Evolutionary conservation across 2,329 filamentous ascomycete genomes (phyloP).

Genomic region (Seiridium unicorne): DNA sequence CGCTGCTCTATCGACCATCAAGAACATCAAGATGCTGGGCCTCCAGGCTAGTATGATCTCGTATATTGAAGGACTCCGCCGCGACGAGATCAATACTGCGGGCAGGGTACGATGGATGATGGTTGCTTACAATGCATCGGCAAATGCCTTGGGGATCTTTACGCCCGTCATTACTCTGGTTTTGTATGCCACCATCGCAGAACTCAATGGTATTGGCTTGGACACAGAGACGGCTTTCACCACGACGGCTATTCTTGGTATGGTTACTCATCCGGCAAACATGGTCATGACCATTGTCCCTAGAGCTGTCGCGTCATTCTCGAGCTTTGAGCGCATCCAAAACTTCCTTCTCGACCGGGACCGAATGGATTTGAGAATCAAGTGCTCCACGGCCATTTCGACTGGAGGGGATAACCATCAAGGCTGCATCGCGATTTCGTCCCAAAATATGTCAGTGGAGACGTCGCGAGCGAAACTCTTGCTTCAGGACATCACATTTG

Average conservation of each 20-base stretch:
- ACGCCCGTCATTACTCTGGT: slow-evolving; percentile 35
- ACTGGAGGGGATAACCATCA: too few species aligned
- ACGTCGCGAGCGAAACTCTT: neutral
- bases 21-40: slow-evolving; percentile 35
- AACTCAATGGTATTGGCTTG: slow-evolving; percentile 16
- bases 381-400: too few species aligned
- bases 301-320: slow-evolving; percentile 26
- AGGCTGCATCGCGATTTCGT: too few species aligned
- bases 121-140: slow-evolving; percentile 37
- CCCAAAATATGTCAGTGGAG: neutral
- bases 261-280: slow-evolving; percentile 41
- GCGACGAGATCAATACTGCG: slow-evolving; percentile 30
- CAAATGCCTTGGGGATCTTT: slow-evolving; percentile 41
- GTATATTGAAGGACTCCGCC: slow-evolving; percentile 23
- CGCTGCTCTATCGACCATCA: slow-evolving; percentile 29
- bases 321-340: slow-evolving; percentile 37
- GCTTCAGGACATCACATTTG: slow-evolving; percentile 19
- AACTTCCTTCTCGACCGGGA: slow-evolving; percentile 24
- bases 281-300: slow-evolving; percentile 42
- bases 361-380: neutral
- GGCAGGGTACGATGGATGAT: slow-evolving; percentile 35
- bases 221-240: slow-evolving; percentile 38
- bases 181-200: slow-evolving; percentile 29
- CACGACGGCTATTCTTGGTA: slow-evolving; percentile 32
- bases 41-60: slow-evolving; percentile 16